Conservation (phyloP, 495 filamentous ascomycete species). For the Staphylotrichum longicolle region DNA sequence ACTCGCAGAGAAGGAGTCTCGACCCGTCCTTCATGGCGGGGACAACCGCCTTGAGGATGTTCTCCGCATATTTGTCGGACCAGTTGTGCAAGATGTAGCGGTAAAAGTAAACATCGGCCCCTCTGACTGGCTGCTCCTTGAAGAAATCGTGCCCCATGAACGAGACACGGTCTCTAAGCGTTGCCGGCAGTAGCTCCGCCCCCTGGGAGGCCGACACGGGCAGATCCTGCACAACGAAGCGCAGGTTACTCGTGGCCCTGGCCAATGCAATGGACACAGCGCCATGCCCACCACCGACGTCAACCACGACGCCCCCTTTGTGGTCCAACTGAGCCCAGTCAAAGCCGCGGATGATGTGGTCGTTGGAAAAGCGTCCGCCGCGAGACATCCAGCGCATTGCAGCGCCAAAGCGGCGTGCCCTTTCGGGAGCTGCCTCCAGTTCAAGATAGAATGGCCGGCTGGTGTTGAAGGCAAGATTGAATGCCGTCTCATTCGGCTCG, state of each 20-base stretch:
- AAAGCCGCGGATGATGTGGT: neutral
- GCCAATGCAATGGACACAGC: constrained; percentile 8
- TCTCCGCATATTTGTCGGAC: constrained; percentile 33
- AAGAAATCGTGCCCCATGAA: constrained; percentile 51
- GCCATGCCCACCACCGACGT: constrained; percentile 17
- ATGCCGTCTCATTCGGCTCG: constrained; percentile 18
- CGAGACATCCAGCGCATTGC: constrained; percentile 8
- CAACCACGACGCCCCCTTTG: constrained; percentile 3
- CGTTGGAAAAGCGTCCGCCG: neutral
- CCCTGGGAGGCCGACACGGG: neutral
- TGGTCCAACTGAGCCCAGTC: constrained; percentile 6
- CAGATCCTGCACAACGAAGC: constrained; percentile 20
- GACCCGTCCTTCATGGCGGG: neutral
- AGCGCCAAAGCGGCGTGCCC: constrained; percentile 1
- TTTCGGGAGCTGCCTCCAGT: neutral
- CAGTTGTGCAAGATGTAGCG: constrained; percentile 46
- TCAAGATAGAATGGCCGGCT: neutral
- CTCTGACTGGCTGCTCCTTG: constrained; percentile 49
- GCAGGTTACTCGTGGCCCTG: neutral
- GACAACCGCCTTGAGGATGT: neutral
- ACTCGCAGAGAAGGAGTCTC: no score
- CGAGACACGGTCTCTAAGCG: constrained; percentile 23
- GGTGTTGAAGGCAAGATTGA: no score
- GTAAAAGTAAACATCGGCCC: constrained; percentile 41
- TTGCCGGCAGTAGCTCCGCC: neutral